Conservation (phyloP, 2,329 filamentous ascomycete species). For the Aspergillus spinulosporus region DNA sequence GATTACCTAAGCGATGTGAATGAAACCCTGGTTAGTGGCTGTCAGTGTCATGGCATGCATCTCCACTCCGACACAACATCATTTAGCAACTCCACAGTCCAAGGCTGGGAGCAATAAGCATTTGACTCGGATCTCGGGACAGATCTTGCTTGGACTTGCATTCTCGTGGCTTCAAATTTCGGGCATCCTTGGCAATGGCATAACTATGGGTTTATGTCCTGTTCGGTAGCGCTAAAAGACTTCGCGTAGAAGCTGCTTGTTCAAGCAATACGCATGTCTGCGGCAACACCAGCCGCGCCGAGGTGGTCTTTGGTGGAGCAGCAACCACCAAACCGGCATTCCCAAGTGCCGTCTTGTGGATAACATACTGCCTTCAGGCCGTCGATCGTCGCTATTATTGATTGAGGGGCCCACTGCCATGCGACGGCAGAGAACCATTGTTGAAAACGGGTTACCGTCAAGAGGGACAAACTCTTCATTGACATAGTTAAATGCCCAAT, state of each 20-base stretch:
- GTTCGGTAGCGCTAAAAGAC: neutral
- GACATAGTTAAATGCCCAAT: neutral
- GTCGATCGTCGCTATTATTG: slow-evolving; percentile 7
- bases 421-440: slow-evolving; percentile 2
- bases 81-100: neutral
- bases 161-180: neutral
- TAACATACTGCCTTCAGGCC: neutral
- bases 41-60: neutral
- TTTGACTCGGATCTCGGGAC: neutral
- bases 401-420: neutral
- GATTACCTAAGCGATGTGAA: neutral
- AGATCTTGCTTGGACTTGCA: neutral
- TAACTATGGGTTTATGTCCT: neutral
- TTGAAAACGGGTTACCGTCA: neutral
- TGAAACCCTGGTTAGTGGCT: neutral
- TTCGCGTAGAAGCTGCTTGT: too few species aligned
- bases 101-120: neutral
- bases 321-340: neutral
- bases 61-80: slow-evolving; percentile 1
- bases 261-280: neutral
- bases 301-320: neutral
- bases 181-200: neutral
- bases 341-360: neutral
- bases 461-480: neutral
- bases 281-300: neutral